Evolutionary conservation across 148 eudicot genomes (phyloP).

Genomic region (Chenopodium berlandieri): DNA sequence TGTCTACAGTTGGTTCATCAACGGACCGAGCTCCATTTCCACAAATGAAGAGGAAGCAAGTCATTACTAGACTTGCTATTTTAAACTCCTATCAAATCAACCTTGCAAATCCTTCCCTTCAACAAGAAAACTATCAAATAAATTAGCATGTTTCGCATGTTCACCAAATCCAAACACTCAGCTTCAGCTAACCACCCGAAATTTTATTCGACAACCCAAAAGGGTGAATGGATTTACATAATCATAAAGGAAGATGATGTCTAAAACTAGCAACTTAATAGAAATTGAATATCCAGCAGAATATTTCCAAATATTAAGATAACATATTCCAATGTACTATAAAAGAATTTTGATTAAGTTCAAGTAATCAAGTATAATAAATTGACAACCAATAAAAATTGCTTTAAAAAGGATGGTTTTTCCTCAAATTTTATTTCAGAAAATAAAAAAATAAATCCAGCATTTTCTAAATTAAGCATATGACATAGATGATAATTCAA

Average conservation of each 20-base stretch:
- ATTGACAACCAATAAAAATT: not conserved
- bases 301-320: not conserved
- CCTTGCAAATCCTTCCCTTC: slow-evolving; percentile 16
- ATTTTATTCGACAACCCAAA: not conserved
- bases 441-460: too few relatives aligned
- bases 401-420: not conserved
- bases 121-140: not conserved
- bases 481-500: not conserved
- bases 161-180: not conserved
- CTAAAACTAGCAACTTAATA: not conserved
- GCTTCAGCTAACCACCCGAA: not conserved
- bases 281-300: not conserved
- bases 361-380: not conserved
- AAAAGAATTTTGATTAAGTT: not conserved
- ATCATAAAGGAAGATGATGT: not conserved
- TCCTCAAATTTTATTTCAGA: not conserved
- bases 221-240: not conserved
- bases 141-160: not conserved
- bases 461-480: too few relatives aligned
- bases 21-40: slow-evolving; percentile 9
- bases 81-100: not conserved
- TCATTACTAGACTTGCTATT: slow-evolving; percentile 17
- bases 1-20: slow-evolving; percentile 17
- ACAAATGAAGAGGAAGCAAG: slow-evolving; percentile 25
- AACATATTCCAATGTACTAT: not conserved